Evolutionary conservation across 148 eudicot genomes (phyloP).

Genomic region (Rheum nobile): DNA sequence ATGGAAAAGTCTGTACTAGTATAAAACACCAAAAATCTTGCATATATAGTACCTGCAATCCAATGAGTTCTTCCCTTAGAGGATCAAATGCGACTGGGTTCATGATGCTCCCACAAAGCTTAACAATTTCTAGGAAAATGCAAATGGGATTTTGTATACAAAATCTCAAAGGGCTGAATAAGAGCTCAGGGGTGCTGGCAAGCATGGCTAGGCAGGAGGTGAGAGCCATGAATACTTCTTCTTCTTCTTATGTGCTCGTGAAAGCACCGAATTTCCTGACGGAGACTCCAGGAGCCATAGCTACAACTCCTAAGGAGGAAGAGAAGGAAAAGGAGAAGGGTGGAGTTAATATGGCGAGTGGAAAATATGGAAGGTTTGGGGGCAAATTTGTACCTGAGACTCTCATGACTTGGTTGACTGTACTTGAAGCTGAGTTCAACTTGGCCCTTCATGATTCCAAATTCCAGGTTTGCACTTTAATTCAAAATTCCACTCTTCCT

Average conservation of each 20-base stretch:
- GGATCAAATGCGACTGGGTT: not conserved
- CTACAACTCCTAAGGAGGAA: not conserved
- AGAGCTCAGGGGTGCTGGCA: not conserved
- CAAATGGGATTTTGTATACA: not conserved
- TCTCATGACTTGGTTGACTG: slow-evolving; percentile 19
- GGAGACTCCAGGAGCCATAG: not conserved
- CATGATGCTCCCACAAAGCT: not conserved
- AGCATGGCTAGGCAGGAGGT: not conserved
- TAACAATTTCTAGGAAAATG: not conserved
- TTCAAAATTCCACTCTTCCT: no score
- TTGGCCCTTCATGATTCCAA: slow-evolving; percentile 16
- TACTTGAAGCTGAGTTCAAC: slow-evolving; percentile 33
- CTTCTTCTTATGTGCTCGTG: not conserved
- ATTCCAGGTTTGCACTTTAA: slow-evolving; percentile 29
- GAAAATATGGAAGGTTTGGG: slow-evolving; percentile 44
- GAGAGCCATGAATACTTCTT: not conserved
- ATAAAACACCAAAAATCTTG: no score
- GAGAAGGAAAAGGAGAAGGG: not conserved
- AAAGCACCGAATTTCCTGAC: not conserved
- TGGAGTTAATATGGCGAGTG: not conserved
- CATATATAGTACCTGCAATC: no score
- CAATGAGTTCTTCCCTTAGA: not conserved
- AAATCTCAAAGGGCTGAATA: not conserved
- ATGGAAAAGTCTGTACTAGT: no score
- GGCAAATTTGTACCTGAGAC: slow-evolving; percentile 43